These are phyloP conservation scores for Senecio squalidus DNA, from an alignment of 140 eudicot species.

Conservation along the genomic window DNA sequence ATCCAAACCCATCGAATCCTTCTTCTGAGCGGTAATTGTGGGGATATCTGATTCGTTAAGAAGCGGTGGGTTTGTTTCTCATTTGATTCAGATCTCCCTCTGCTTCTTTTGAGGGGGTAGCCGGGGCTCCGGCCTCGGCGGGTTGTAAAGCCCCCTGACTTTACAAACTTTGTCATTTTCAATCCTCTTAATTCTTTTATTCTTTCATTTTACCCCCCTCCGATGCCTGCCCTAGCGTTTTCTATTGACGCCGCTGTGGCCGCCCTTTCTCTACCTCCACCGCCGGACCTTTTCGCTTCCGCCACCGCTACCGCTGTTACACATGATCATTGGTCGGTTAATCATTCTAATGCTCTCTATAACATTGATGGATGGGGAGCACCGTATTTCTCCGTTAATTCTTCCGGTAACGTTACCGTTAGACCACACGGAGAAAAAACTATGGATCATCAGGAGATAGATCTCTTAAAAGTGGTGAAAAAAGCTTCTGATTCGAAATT, in stretches of 20 bases:
- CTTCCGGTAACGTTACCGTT: conserved; percentile 68
- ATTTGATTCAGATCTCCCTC: conserved; percentile 44
- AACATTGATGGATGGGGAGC: conserved; percentile 77
- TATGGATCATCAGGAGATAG: conserved; percentile 75
- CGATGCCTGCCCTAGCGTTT: conserved; percentile 79
- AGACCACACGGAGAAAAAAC: conserved; percentile 68
- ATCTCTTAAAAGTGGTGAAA: conserved; percentile 78
- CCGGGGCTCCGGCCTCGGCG: conserved; percentile 99
- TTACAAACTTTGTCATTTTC: conserved; percentile 31
- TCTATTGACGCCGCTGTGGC: conserved; percentile 56
- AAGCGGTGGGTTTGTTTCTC: conserved; percentile 29
- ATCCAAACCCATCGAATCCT: neutral
- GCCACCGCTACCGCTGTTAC: conserved; percentile 25
- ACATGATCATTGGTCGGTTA: conserved; percentile 51
- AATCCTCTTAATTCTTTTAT: conserved; percentile 40
- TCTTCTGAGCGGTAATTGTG: conserved; percentile 81
- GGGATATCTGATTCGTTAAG: conserved; percentile 38
- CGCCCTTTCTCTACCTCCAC: conserved; percentile 40
- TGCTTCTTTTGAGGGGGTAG: conserved; percentile 99
- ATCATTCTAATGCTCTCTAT: conserved; percentile 48
- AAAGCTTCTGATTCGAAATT: conserved; percentile 65
- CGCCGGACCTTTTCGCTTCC: conserved; percentile 25
- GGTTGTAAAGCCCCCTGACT: conserved; percentile 96
- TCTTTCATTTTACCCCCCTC: conserved; percentile 42
- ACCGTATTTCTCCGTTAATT: conserved; percentile 75